Percentiles rank a stretch among this genome's conserved stretches.
These are phyloP conservation scores for Coprinellus micaceus DNA, from an alignment of 768 basidiomycete species.

Conservation along the genomic window DNA sequence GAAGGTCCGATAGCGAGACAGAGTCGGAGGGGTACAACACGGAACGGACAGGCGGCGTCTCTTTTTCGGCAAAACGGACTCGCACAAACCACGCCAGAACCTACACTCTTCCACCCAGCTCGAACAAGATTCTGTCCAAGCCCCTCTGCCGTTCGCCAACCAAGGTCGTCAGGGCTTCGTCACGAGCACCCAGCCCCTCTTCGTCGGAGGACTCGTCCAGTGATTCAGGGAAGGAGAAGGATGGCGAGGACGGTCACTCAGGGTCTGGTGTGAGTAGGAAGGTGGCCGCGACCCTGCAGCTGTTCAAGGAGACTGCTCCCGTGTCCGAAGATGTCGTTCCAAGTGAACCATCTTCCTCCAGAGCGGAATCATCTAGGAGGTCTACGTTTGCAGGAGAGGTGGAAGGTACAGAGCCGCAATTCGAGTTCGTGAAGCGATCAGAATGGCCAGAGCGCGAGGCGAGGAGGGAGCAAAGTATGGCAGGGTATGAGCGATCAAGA, in stretches of 20 bases:
- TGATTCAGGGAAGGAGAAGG: constrained; percentile 23
- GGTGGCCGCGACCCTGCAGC: constrained; percentile 75
- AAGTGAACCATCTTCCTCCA: constrained; percentile 25
- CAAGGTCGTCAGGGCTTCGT: constrained; percentile 35
- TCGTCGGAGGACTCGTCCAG: constrained; percentile 26
- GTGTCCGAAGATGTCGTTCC: constrained; percentile 30
- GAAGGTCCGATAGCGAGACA: constrained; percentile 27
- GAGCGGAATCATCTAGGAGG: constrained; percentile 28
- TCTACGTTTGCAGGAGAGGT: constrained; percentile 35
- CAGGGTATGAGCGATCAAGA: constrained; percentile 51
- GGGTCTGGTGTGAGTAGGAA: constrained; percentile 67
- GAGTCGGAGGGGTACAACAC: constrained; percentile 47
- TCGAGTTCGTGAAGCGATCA: constrained; percentile 79
- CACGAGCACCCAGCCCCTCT: constrained; percentile 31
- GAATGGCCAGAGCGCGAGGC: constrained; percentile 84
- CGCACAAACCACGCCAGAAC: constrained; percentile 32
- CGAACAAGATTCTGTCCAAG: constrained; percentile 25
- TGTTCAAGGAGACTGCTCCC: constrained; percentile 73
- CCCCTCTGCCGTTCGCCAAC: constrained; percentile 23
- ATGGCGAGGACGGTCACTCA: constrained; percentile 27
- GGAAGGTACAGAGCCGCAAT: constrained; percentile 60
- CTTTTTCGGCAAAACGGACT: constrained; percentile 24
- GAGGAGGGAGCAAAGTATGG: constrained; percentile 64
- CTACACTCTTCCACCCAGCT: constrained; percentile 33
- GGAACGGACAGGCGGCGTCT: constrained; percentile 32